Evolutionary conservation across 352 stramenopile species (phyloP).

Genomic region (Globisporangium nunn): DNA sequence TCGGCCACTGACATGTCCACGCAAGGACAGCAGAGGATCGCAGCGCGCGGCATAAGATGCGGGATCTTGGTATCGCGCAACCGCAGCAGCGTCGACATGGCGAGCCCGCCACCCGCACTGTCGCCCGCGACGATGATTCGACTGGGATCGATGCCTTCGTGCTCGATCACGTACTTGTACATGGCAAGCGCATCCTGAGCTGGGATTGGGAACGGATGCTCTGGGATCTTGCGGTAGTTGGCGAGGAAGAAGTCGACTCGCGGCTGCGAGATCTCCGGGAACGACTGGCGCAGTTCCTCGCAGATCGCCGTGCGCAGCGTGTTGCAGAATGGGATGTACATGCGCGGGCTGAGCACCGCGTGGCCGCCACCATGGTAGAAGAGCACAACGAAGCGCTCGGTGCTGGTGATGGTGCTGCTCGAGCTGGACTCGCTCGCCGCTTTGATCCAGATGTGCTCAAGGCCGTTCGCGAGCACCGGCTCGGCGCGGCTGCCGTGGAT

Average conservation of each 20-base stretch:
- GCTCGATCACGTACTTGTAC: constrained; percentile 32
- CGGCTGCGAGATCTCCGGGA: not conserved
- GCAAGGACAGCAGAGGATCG: constrained; percentile 23
- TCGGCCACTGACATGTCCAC: constrained; percentile 18
- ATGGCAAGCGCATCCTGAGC: constrained; percentile 26
- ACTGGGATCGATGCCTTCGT: constrained; percentile 19
- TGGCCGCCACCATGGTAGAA: constrained; percentile 39
- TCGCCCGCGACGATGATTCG: constrained; percentile 42
- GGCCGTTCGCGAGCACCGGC: constrained; percentile 18
- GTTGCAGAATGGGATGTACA: constrained; percentile 39
- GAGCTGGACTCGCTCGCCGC: not conserved
- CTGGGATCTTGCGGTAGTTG: constrained; percentile 48
- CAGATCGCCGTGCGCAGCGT: constrained; percentile 16
- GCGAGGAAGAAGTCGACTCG: constrained; percentile 30
- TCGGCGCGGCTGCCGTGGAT: constrained; percentile 17
- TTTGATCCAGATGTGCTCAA: constrained; percentile 33
- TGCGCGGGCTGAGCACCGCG: constrained; percentile 25
- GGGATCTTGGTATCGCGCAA: constrained; percentile 17
- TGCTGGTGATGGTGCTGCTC: not conserved
- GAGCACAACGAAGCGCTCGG: constrained; percentile 10
- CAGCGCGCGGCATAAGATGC: constrained; percentile 17
- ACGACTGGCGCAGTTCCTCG: constrained; percentile 9
- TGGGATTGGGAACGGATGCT: constrained; percentile 30
- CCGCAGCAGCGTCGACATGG: constrained; percentile 37
- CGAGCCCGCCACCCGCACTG: constrained; percentile 36